Conservation (phyloP, 257 asterid genomes). For the Scutellaria galericulata region DNA sequence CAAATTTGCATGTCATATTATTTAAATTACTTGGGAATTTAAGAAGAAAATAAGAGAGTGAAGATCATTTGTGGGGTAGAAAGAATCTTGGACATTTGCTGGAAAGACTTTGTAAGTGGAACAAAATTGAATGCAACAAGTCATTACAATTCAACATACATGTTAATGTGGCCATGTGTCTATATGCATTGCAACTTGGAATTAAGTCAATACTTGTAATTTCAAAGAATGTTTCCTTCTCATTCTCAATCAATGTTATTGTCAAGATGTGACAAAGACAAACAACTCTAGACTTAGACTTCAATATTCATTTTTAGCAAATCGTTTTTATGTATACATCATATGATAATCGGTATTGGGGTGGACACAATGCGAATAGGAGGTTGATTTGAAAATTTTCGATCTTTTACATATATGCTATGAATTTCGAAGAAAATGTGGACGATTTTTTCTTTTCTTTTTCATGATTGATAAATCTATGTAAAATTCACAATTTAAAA, state of each 20-base stretch:
- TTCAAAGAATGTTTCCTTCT: slow-evolving; percentile 16
- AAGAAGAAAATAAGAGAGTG: slow-evolving; percentile 13
- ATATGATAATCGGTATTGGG: too few species aligned
- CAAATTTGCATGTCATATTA: slow-evolving; percentile 16
- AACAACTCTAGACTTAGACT: too few species aligned
- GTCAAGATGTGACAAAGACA: too few species aligned
- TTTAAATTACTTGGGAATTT: slow-evolving; percentile 13
- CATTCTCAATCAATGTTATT: neutral
- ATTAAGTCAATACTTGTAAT: neutral
- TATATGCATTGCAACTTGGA: slow-evolving; percentile 31
- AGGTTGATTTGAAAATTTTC: neutral
- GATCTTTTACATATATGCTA: neutral
- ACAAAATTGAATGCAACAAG: slow-evolving; percentile 13
- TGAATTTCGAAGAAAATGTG: neutral
- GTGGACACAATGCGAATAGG: too few species aligned
- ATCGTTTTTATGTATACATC: too few species aligned
- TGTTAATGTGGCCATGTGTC: slow-evolving; percentile 3
- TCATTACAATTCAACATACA: slow-evolving; percentile 14
- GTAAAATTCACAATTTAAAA: too few species aligned
- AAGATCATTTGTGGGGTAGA: slow-evolving; percentile 34
- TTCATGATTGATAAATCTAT: neutral
- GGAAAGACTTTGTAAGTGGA: slow-evolving; percentile 30
- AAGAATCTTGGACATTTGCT: slow-evolving; percentile 31
- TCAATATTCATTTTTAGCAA: too few species aligned
- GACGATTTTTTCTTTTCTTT: neutral